Conservation (phyloP, 2,329 filamentous ascomycete genomes). For the Xenoacremonium recifei region DNA sequence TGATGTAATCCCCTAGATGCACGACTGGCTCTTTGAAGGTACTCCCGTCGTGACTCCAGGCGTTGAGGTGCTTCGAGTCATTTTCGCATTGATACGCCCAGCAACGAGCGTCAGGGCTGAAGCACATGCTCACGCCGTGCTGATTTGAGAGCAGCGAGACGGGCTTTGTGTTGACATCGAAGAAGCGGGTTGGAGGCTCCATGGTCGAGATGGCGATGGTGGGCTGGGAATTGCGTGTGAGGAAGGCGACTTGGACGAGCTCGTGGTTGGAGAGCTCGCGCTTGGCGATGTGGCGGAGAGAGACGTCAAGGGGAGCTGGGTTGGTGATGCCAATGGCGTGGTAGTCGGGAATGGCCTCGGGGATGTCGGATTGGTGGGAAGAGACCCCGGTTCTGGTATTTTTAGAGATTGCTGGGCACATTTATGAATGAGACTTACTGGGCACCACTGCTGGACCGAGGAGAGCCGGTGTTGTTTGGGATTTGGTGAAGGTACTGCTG, state of each 20-base stretch:
- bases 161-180: slow-evolving; percentile 19
- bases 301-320: slow-evolving; percentile 22
- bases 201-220: slow-evolving; percentile 23
- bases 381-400: slow-evolving; percentile 18
- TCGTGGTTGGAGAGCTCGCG: slow-evolving; percentile 25
- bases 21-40: slow-evolving; percentile 22
- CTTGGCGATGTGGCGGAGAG: slow-evolving; percentile 24
- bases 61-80: slow-evolving; percentile 19
- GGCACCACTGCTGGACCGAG: not conserved
- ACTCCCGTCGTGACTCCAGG: slow-evolving; percentile 18
- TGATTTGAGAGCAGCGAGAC: slow-evolving; percentile 18
- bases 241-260: slow-evolving; percentile 19
- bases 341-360: slow-evolving; percentile 21
- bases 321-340: slow-evolving; percentile 25
- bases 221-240: slow-evolving; percentile 15
- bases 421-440: not conserved
- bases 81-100: slow-evolving; percentile 27
- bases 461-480: slow-evolving; percentile 1
- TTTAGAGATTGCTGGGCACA: not conserved
- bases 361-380: slow-evolving; percentile 22
- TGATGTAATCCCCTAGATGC: slow-evolving; percentile 22
- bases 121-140: slow-evolving; percentile 24
- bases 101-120: slow-evolving; percentile 15
- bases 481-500: slow-evolving; percentile 23
- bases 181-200: slow-evolving; percentile 25